Evolutionary conservation across 192 early-diverging fungal species (phyloP).

Genomic region (Backusella luteola): DNA sequence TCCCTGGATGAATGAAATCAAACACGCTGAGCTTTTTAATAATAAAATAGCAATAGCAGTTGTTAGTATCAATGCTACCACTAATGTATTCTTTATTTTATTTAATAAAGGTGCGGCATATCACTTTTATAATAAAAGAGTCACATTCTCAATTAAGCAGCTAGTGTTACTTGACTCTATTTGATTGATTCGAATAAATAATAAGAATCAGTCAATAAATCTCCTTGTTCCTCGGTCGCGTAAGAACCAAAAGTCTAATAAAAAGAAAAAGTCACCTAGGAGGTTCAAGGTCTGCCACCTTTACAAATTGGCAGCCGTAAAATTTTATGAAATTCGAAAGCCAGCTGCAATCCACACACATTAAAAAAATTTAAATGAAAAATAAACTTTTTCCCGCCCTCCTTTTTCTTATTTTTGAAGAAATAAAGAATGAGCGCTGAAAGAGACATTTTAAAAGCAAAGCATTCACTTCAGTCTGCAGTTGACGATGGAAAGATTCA

Average conservation of each 20-base stretch:
- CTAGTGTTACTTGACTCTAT: background rate
- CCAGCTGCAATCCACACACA: background rate
- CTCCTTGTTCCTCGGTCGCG: background rate
- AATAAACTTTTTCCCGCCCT: background rate
- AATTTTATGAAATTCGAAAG: background rate
- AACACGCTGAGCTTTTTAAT: too few relatives aligned
- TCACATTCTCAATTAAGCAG: background rate
- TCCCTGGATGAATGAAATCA: too few relatives aligned
- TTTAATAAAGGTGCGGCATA: too few relatives aligned
- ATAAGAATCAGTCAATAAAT: background rate
- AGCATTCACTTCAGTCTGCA: conserved; percentile 21
- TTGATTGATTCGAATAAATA: too few relatives aligned
- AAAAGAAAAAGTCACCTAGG: background rate
- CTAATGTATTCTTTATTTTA: too few relatives aligned
- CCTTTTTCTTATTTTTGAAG: background rate
- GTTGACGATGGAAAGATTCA: conserved; percentile 11
- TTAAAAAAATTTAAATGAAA: background rate
- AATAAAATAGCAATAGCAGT: too few relatives aligned
- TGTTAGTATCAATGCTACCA: background rate
- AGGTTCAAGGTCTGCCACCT: too few relatives aligned
- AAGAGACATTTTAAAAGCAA: conserved; percentile 27
- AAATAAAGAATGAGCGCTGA: conserved; percentile 19
- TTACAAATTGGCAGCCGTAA: background rate
- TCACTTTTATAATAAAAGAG: too few relatives aligned
- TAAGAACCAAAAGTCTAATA: background rate